Conservation (phyloP, 2,329 filamentous ascomycete species). For the Nemania sp. region DNA sequence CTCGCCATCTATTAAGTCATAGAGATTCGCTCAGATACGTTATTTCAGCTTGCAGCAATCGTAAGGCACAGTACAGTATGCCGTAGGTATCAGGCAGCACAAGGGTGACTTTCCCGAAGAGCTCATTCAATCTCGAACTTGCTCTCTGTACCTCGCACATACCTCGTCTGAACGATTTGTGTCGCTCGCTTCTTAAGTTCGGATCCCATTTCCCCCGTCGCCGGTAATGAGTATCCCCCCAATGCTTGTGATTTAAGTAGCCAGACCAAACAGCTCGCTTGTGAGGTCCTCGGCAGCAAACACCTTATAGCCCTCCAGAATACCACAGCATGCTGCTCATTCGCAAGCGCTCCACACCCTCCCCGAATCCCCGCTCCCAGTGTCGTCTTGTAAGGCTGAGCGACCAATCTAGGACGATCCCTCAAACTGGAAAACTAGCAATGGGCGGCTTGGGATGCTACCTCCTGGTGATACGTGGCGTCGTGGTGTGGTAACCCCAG, state of each 20-base stretch:
- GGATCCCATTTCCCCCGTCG: conserved; percentile 2
- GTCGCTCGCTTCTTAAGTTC: not conserved
- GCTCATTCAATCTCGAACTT: not conserved
- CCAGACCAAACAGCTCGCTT: not conserved
- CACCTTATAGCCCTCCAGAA: not conserved
- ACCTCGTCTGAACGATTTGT: not conserved
- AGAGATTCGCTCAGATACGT: conserved; percentile 10
- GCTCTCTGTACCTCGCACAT: not conserved
- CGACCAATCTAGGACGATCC: conserved; percentile 18
- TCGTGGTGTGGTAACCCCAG: conserved; percentile 20
- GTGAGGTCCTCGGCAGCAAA: not conserved
- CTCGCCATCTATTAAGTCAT: conserved; percentile 1
- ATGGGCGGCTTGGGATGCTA: conserved; percentile 21
- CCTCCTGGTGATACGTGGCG: conserved; percentile 26
- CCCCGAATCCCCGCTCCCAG: too few relatives aligned
- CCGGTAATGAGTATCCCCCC: not conserved
- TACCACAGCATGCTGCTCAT: conserved; percentile 4
- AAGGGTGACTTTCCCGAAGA: not conserved
- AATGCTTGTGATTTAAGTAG: not conserved
- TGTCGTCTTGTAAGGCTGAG: conserved; percentile 17
- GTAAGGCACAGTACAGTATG: not conserved
- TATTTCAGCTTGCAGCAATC: not conserved
- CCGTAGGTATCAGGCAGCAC: not conserved
- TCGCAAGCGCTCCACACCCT: conserved; percentile 3
- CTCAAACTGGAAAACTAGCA: not conserved